A percentile compares a stretch with the other conserved stretches of the same genome.
phyloP scores from a whole-genome alignment of 257 asterid genomes.

The Parsonsia alboflavescens region DNA sequence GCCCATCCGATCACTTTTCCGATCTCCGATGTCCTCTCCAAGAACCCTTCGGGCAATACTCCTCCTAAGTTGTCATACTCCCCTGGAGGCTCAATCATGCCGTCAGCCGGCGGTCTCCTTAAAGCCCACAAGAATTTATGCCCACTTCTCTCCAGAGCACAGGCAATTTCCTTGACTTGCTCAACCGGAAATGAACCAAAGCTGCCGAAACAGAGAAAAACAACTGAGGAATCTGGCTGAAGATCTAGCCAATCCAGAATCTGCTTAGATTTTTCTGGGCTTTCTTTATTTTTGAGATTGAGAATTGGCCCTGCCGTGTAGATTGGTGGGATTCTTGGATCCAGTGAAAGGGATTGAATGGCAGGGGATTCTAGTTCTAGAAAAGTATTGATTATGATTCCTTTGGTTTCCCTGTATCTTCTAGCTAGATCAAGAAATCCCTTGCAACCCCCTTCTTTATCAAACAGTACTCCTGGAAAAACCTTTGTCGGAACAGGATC shows the following conservation, averaged over 20 bases:
- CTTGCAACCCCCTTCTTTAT: slow-evolving; percentile 1
- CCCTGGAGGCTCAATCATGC: background rate
- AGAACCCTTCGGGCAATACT: slow-evolving; percentile 34
- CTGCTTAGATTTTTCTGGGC: background rate
- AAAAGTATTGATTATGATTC: slow-evolving; percentile 42
- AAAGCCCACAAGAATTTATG: slow-evolving; percentile 5
- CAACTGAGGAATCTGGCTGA: slow-evolving; percentile 13
- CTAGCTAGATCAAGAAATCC: slow-evolving; percentile 5
- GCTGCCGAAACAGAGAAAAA: slow-evolving; percentile 29
- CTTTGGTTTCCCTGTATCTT: slow-evolving; percentile 21
- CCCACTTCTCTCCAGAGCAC: slow-evolving; percentile 13
- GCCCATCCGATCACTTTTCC: too few species aligned
- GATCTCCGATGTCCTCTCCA: too few species aligned
- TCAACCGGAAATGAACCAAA: background rate
- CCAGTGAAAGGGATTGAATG: slow-evolving; percentile 18
- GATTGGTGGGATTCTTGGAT: slow-evolving; percentile 14
- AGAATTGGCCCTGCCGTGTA: slow-evolving; percentile 46
- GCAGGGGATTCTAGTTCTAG: slow-evolving; percentile 34
- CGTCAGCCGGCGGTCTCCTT: slow-evolving; percentile 12
- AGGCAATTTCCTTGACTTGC: slow-evolving; percentile 26
- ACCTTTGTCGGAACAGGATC: slow-evolving; percentile 10
- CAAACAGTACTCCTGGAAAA: slow-evolving; percentile 1
- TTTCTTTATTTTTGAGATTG: background rate
- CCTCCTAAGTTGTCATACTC: slow-evolving; percentile 18
- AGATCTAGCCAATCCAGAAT: slow-evolving; percentile 30